These are phyloP conservation scores for Stachybotrys chlorohalonatus DNA, from an alignment of 2,329 filamentous ascomycete species.

Conservation along the genomic window DNA sequence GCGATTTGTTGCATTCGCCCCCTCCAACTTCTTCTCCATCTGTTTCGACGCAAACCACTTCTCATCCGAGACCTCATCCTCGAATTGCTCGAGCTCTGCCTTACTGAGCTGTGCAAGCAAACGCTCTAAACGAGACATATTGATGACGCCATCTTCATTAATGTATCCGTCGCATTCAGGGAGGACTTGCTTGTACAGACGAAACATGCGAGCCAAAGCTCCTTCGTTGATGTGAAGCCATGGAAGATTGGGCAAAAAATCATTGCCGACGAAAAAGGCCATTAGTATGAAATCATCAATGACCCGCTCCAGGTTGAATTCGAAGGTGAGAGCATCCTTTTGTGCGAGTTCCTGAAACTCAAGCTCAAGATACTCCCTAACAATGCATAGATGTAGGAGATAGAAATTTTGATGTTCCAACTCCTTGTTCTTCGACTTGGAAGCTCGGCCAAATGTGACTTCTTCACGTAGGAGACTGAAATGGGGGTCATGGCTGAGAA, in stretches of 20 bases:
- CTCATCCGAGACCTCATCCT: constrained; percentile 78
- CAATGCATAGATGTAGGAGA: constrained; percentile 92
- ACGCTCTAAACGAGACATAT: constrained; percentile 67
- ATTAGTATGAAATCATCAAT: constrained; percentile 99
- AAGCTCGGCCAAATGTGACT: constrained; percentile 88
- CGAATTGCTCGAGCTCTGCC: constrained; percentile 88
- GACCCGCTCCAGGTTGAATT: constrained; percentile 88
- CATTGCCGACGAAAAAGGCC: constrained; percentile 98
- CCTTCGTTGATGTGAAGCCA: constrained; percentile 98
- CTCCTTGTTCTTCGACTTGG: constrained; percentile 85
- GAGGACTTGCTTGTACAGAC: constrained; percentile 84
- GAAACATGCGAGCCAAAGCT: constrained; percentile 93
- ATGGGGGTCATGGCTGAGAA: constrained; percentile 95
- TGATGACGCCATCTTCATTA: constrained; percentile 90
- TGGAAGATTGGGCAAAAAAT: constrained; percentile 95
- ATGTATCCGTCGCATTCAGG: constrained; percentile 88
- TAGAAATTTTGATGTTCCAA: constrained; percentile 99
- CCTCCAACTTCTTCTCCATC: constrained; percentile 51
- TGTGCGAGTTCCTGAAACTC: constrained; percentile 90
- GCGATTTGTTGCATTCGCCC: constrained; percentile 49
- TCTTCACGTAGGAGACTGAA: constrained; percentile 96
- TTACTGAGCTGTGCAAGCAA: constrained; percentile 78
- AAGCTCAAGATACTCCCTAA: constrained; percentile 91
- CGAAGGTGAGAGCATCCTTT: constrained; percentile 61
- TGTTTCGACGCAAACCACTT: constrained; percentile 89